These are phyloP conservation scores for Picea glauca DNA, from an alignment of 75 land plant species.

Conservation along the genomic window DNA sequence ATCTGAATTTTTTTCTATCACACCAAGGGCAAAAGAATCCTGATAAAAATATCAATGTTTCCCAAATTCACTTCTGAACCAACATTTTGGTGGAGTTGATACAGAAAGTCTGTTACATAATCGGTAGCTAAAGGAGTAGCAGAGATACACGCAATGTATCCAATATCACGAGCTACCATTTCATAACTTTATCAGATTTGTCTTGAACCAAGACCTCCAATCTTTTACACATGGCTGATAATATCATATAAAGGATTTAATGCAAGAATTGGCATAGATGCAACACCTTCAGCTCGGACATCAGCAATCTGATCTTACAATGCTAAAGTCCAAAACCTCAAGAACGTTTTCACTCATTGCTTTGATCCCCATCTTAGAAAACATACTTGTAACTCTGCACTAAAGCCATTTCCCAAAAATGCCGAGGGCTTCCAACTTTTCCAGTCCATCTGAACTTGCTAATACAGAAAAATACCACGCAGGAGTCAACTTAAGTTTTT, in stretches of 20 bases:
- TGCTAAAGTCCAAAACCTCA: constrained; percentile 50
- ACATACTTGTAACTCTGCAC: constrained; percentile 34
- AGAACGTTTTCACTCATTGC: constrained; percentile 17
- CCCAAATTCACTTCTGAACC: constrained; percentile 12
- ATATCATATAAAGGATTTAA: constrained; percentile 36
- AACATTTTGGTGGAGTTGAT: constrained; percentile 28
- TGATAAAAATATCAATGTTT: constrained; percentile 22
- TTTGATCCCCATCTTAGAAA: constrained; percentile 28
- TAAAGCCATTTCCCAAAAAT: neutral
- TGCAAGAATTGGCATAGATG: constrained; percentile 46
- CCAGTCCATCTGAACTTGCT: no score
- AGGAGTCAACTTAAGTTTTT: no score
- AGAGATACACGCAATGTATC: constrained; percentile 63
- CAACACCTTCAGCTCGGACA: constrained; percentile 50
- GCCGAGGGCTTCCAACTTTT: no score
- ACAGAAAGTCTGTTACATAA: constrained; percentile 1
- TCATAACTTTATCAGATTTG: constrained; percentile 43
- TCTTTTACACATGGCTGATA: constrained; percentile 23
- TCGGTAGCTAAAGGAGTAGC: constrained; percentile 14
- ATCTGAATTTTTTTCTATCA: constrained; percentile 17
- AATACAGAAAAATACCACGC: no score
- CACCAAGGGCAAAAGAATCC: constrained; percentile 61
- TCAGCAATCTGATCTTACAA: constrained; percentile 46
- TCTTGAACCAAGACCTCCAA: constrained; percentile 43
- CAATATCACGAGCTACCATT: constrained; percentile 45